Base-by-base conservation (phyloP, 768 basidiomycete genomes). In the Mycena vitilis region DNA sequence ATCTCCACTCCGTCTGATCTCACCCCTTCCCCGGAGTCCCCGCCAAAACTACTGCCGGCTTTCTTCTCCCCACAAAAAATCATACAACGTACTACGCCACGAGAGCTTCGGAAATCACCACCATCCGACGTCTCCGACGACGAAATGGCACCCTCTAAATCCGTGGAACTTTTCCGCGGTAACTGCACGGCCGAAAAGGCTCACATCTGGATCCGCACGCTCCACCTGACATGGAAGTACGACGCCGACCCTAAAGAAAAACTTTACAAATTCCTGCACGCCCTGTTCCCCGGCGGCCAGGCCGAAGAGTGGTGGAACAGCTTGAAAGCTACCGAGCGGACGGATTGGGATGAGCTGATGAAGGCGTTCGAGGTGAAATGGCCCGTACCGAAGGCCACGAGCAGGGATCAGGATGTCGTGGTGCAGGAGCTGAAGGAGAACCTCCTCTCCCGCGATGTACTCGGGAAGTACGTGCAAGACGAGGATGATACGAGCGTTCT, bases 271-370 rank as follows among this genome's bases (percentile, higher is more conserved):
- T 65, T 69, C 45, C 51, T 56, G 58, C 42, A 22, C 36, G 34
- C 34, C 51, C 36, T 69, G 20, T 34, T 60, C 44, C 63, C 63
- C 10, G 62, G 56, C 2, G 37, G 61, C 1, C 38, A 40, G 40
- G 69, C 69, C 7, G 69, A 70, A 30, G 42, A 44, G 25, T 70
- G 69, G 69, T 70, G 38, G 34, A n/a, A 16, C 11, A 30, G 8
- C 0, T n/a, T 70, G 22, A 5, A 10, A 18, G 49, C 16, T 1
- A 16, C 18, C 10, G 60, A 70, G 9, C 63, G 45, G 65, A 20
- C 36, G 40, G 22, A 42, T 30, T 63, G 60, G 60, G 34, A 8
- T 8, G 11, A 6, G 10, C 4, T 66, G 47, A 40, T 58, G 56
- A 16, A 4, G 5, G 60, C 60, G 0, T 70, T 70, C 44, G 44